Conservation (phyloP, 2,329 filamentous ascomycete species). For the Aspergillus brasiliensis region DNA sequence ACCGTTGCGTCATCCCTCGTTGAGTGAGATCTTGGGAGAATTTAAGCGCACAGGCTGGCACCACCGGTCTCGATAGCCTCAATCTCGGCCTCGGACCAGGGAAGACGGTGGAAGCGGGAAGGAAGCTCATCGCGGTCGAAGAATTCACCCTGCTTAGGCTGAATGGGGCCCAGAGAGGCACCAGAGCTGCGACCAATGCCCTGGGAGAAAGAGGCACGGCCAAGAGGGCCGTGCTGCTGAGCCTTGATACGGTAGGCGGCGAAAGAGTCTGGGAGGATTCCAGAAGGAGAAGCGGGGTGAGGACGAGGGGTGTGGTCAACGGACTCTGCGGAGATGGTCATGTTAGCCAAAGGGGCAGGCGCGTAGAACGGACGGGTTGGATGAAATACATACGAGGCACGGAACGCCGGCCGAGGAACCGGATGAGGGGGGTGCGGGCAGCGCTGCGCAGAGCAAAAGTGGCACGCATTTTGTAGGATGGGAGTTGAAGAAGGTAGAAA, state of each 20-base stretch:
- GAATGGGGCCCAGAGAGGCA: conserved; percentile 70
- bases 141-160: conserved; percentile 70
- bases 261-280: conserved; percentile 62
- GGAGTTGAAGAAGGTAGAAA: conserved; percentile 5
- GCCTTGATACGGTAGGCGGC: conserved; percentile 64
- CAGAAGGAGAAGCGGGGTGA: conserved; percentile 60
- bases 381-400: conserved; percentile 43
- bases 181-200: conserved; percentile 65
- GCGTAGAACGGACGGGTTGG: background rate
- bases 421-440: conserved; percentile 51
- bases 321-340: conserved; percentile 36
- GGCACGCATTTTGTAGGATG: conserved; percentile 42
- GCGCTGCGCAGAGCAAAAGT: conserved; percentile 45
- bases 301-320: conserved; percentile 59
- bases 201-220: conserved; percentile 39
- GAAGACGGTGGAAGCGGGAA: conserved; percentile 73
- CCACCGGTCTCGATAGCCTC: conserved; percentile 94
- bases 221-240: conserved; percentile 65
- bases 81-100: conserved; percentile 80
- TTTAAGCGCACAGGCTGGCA: conserved; percentile 64
- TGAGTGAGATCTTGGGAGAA: background rate
- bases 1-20: conserved; percentile 21
- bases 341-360: conserved; percentile 5
- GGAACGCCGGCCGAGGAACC: conserved; percentile 52
- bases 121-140: conserved; percentile 92